phyloP scores from a whole-genome alignment of 2,329 filamentous ascomycete species.

The Penicillium rolfsii region DNA sequence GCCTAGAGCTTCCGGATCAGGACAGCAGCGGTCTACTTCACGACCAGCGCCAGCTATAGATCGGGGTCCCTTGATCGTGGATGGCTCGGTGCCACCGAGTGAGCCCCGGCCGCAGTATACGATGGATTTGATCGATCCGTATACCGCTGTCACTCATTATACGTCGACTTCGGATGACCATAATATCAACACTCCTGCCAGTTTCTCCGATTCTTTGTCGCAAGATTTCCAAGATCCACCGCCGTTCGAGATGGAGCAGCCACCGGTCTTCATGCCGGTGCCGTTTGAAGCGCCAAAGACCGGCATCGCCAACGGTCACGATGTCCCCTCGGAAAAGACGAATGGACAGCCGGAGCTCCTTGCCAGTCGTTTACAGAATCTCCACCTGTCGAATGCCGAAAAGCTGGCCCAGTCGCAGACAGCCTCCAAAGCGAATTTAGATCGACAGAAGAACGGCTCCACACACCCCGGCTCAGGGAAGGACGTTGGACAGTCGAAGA shows the following conservation, averaged over 20 bases:
- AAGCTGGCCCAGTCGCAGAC: conserved; percentile 32
- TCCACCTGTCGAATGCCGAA: conserved; percentile 43
- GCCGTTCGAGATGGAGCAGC: conserved; percentile 42
- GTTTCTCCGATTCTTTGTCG: conserved; percentile 44
- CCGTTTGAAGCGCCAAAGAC: conserved; percentile 32
- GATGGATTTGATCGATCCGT: conserved; percentile 42
- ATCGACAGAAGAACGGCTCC: conserved; percentile 29
- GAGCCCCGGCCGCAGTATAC: conserved; percentile 40
- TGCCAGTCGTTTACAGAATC: conserved; percentile 43
- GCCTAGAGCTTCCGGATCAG: conserved; percentile 25
- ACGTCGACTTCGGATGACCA: conserved; percentile 47
- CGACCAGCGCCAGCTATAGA: conserved; percentile 35
- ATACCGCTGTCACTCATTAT: conserved; percentile 43
- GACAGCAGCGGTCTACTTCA: conserved; percentile 28
- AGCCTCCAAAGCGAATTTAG: conserved; percentile 29
- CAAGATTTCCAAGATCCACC: conserved; percentile 44
- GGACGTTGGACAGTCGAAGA: conserved; percentile 35
- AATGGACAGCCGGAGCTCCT: conserved; percentile 39
- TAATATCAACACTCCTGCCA: conserved; percentile 42
- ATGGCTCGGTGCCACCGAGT: conserved; percentile 49
- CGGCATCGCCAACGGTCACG: conserved; percentile 16
- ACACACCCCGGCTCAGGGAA: conserved; percentile 32
- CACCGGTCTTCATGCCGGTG: conserved; percentile 31
- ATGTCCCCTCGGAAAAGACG: conserved; percentile 25
- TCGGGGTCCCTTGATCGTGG: conserved; percentile 51